Percentiles rank a stretch among this genome's conserved stretches.
Evolutionary conservation across 208 protist genomes (phyloP).

Genomic region (Leishmania gerbilli): DNA sequence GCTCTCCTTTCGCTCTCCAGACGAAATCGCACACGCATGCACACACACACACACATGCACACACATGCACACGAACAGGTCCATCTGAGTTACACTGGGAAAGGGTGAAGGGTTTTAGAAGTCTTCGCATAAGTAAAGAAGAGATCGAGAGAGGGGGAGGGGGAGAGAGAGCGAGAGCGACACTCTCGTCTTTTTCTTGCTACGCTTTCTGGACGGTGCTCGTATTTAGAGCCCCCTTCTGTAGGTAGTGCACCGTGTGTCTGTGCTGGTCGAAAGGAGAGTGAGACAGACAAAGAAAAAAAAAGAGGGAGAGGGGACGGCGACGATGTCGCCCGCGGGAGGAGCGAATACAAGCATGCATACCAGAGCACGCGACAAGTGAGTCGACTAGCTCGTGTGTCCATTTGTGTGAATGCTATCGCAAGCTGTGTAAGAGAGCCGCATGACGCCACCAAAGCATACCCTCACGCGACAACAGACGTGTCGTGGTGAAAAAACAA

Average conservation of each 20-base stretch:
- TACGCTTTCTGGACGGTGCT: not conserved
- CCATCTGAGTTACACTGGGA: not conserved
- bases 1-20: not conserved
- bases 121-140: not conserved
- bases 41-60: conserved; percentile 1
- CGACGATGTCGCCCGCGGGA: not conserved
- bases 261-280: not conserved
- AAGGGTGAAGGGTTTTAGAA: not conserved
- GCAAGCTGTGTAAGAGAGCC: not conserved
- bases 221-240: not conserved
- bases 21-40: no score
- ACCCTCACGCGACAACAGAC: not conserved
- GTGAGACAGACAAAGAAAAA: no score
- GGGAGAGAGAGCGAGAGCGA: not conserved
- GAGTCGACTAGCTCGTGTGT: not conserved
- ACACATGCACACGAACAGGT: not conserved
- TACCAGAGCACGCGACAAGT: not conserved
- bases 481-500: not conserved
- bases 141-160: not conserved
- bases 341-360: not conserved
- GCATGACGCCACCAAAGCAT: not conserved
- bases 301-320: not conserved
- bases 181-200: not conserved
- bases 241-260: not conserved
- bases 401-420: not conserved